phyloP scores from a whole-genome alignment of 2,329 filamentous ascomycete genomes.

The Fusarium solani-melongenae region DNA sequence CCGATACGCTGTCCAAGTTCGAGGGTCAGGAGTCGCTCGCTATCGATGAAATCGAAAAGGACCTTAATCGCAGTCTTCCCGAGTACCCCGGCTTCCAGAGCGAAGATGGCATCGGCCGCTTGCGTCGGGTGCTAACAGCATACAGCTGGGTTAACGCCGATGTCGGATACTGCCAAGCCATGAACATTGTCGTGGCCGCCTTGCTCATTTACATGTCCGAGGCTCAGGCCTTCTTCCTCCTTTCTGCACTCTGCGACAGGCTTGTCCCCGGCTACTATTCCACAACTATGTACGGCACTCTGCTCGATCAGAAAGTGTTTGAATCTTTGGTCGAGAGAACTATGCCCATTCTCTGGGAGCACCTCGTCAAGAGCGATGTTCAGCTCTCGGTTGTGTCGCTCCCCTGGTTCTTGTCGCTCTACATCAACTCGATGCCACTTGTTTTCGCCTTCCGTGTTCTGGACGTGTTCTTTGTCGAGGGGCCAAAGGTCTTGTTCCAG shows the following conservation, averaged over 20 bases:
- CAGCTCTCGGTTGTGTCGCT: conserved; percentile 97
- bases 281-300: conserved; percentile 97
- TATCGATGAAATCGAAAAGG: conserved; percentile 99
- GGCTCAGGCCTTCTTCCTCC: conserved; percentile 91
- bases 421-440: conserved; percentile 99
- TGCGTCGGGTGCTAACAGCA: conserved; percentile 91
- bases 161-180: conserved; percentile 98
- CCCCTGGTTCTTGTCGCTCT: conserved; percentile 97
- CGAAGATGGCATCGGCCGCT: conserved; percentile 90
- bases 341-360: conserved; percentile 98
- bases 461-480: conserved; percentile 98
- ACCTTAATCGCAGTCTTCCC: conserved; percentile 93
- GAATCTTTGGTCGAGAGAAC: conserved; percentile 98
- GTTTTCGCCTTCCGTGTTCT: conserved; percentile 97
- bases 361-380: conserved; percentile 95
- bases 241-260: conserved; percentile 91
- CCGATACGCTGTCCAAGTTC: conserved; percentile 85
- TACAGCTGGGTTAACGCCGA: conserved; percentile 98
- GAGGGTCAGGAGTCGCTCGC: conserved; percentile 89
- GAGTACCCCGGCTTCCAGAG: conserved; percentile 98
- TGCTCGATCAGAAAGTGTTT: conserved; percentile 96
- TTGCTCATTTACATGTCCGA: conserved; percentile 99
- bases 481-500: conserved; percentile 96
- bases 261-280: conserved; percentile 97
- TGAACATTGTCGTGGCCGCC: conserved; percentile 99